Percentiles rank a stretch among this genome's conserved stretches.
Conservation (phyloP, 495 filamentous ascomycete species). For the Penicillium roqueforti region DNA sequence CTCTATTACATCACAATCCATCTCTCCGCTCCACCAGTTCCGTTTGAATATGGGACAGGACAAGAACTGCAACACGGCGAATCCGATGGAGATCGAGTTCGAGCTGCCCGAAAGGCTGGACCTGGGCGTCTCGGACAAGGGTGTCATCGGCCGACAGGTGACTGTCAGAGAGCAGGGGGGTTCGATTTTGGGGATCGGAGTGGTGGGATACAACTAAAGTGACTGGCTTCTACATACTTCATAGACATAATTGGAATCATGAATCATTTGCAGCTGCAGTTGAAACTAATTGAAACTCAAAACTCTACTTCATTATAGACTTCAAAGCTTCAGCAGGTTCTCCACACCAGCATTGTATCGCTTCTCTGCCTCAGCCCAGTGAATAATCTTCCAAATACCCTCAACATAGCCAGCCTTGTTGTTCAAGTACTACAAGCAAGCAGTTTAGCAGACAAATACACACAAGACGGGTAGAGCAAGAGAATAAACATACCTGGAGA, state of each 20-base stretch:
- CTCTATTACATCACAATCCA: constrained; percentile 7
- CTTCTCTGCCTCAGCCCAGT: constrained; percentile 88
- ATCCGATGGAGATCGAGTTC: constrained; percentile 38
- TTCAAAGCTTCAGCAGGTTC: constrained; percentile 25
- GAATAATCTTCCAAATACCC: constrained; percentile 92
- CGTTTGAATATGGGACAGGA: constrained; percentile 14
- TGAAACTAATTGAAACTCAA: neutral
- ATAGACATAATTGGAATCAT: constrained; percentile 1
- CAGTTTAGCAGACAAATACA: constrained; percentile 8
- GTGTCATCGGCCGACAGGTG: constrained; percentile 39
- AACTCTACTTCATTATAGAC: neutral
- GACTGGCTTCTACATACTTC: neutral
- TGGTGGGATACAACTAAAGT: constrained; percentile 39
- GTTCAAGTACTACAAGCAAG: constrained; percentile 89
- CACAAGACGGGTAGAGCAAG: neutral
- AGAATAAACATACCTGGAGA: constrained; percentile 38
- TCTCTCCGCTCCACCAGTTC: constrained; percentile 26
- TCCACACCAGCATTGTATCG: constrained; percentile 52
- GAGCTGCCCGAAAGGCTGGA: constrained; percentile 55
- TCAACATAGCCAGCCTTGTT: constrained; percentile 94
- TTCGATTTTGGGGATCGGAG: constrained; percentile 29
- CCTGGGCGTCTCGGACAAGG: constrained; percentile 45
- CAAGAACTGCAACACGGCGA: neutral
- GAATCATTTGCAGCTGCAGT: neutral
- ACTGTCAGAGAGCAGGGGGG: constrained; percentile 29